Evolutionary conservation across 768 basidiomycete genomes (phyloP).

Genomic region (Trametes maxima): DNA sequence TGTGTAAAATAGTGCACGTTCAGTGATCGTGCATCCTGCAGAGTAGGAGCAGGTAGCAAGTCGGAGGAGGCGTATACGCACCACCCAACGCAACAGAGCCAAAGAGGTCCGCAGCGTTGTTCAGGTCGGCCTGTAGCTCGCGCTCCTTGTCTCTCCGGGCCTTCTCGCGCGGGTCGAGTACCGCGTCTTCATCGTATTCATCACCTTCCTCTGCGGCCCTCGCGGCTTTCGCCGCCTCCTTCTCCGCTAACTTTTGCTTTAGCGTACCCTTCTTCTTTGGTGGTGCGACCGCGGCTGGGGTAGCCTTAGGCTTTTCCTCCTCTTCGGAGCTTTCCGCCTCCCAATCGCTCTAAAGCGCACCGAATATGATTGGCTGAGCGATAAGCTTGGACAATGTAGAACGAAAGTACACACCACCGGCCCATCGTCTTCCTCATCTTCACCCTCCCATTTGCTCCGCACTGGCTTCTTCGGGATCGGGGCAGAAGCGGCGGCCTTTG

Average conservation of each 20-base stretch:
- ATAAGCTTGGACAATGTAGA: neutral
- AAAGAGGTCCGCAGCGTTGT: conserved; percentile 79
- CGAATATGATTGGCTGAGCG: neutral
- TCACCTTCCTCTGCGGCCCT: conserved; percentile 44
- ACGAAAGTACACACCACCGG: conserved; percentile 64
- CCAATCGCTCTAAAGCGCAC: conserved; percentile 81
- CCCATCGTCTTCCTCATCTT: conserved; percentile 83
- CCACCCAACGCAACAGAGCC: conserved; percentile 71
- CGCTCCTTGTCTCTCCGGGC: conserved; percentile 74
- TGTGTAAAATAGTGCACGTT: conserved; percentile 29
- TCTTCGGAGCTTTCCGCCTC: conserved; percentile 81
- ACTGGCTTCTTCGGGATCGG: conserved; percentile 30
- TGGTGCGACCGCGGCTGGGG: conserved; percentile 56
- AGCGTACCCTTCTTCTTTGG: conserved; percentile 92
- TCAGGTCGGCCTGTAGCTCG: conserved; percentile 87
- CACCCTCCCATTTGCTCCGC: conserved; percentile 84
- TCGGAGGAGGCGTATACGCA: conserved; percentile 33
- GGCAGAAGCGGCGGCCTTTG: conserved; percentile 30
- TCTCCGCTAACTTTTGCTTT: conserved; percentile 91
- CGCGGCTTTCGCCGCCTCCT: conserved; percentile 74
- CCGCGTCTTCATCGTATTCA: conserved; percentile 63
- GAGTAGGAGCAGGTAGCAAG: neutral
- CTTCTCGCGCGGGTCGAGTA: conserved; percentile 79
- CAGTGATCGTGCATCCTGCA: neutral
- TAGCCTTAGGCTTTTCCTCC: conserved; percentile 47